A percentile compares a stretch with the other conserved stretches of the same genome.
phyloP scores from a whole-genome alignment of 768 basidiomycete species.

The Clavaria fumosa region DNA sequence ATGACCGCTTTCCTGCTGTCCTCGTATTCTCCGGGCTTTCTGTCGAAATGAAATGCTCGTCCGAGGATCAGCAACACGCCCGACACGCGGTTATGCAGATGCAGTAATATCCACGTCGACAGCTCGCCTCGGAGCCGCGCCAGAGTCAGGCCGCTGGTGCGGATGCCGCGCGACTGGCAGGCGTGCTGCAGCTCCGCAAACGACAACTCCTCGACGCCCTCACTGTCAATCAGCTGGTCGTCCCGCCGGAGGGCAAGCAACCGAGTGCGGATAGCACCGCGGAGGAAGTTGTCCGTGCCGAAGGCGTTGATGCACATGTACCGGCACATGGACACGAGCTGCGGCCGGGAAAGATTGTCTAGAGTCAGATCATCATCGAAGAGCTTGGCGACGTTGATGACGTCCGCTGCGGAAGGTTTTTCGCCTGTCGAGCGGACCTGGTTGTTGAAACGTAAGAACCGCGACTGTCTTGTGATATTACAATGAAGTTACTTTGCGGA shows the following conservation, averaged over 20 bases:
- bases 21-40: constrained; percentile 53
- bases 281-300: constrained; percentile 96
- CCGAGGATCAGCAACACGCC: constrained; percentile 91
- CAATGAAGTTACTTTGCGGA: constrained; percentile 61
- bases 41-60: constrained; percentile 88
- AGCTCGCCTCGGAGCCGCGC: constrained; percentile 82
- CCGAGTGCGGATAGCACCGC: constrained; percentile 76
- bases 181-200: constrained; percentile 83
- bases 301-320: constrained; percentile 99
- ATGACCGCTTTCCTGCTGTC: constrained; percentile 77
- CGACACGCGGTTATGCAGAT: constrained; percentile 80
- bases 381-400: constrained; percentile 88
- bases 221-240: constrained; percentile 80
- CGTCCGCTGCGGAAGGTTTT: constrained; percentile 72
- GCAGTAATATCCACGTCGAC: constrained; percentile 82
- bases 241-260: constrained; percentile 76
- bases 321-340: constrained; percentile 90
- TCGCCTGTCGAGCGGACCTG: constrained; percentile 92
- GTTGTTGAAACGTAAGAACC: not conserved
- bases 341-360: constrained; percentile 96
- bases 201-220: constrained; percentile 87
- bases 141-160: constrained; percentile 76
- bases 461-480: not conserved
- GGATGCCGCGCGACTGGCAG: constrained; percentile 87
- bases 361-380: constrained; percentile 97